Evolutionary conservation across 441 rosid species (phyloP).

Genomic region (Croton laevigatus): DNA sequence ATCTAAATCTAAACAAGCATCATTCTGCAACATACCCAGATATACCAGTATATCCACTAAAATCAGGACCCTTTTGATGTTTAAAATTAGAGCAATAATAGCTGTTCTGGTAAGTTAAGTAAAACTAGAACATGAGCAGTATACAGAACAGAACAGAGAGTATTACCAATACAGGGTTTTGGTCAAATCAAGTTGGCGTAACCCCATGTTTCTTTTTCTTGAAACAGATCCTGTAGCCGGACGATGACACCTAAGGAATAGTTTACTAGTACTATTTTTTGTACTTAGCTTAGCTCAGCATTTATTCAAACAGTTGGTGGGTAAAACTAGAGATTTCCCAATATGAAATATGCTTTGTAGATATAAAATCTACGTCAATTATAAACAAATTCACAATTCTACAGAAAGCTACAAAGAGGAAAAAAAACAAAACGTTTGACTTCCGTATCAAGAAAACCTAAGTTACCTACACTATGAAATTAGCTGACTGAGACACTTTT

Average conservation of each 20-base stretch:
- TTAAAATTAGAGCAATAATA: background rate
- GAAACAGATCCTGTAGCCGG: background rate
- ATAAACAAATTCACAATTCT: too few species aligned
- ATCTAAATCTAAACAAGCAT: too few species aligned
- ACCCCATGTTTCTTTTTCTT: background rate
- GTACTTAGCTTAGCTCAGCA: too few species aligned
- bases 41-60: background rate
- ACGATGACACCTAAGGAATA: background rate
- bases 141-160: background rate
- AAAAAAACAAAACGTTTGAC: too few species aligned
- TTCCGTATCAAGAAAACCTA: too few species aligned
- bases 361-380: too few species aligned
- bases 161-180: background rate
- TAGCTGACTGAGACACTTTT: too few species aligned
- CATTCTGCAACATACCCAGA: too few species aligned
- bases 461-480: too few species aligned
- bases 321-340: too few species aligned
- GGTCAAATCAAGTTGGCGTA: background rate
- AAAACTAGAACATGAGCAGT: background rate
- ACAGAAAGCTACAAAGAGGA: too few species aligned
- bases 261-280: background rate
- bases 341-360: background rate
- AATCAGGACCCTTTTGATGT: background rate
- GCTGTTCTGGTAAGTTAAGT: background rate
- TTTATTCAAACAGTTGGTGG: background rate